Percentiles rank a stretch among this genome's conserved stretches.
These are phyloP conservation scores for Platanthera zijinensis DNA, from an alignment of 106 monocot species.

Conservation along the genomic window DNA sequence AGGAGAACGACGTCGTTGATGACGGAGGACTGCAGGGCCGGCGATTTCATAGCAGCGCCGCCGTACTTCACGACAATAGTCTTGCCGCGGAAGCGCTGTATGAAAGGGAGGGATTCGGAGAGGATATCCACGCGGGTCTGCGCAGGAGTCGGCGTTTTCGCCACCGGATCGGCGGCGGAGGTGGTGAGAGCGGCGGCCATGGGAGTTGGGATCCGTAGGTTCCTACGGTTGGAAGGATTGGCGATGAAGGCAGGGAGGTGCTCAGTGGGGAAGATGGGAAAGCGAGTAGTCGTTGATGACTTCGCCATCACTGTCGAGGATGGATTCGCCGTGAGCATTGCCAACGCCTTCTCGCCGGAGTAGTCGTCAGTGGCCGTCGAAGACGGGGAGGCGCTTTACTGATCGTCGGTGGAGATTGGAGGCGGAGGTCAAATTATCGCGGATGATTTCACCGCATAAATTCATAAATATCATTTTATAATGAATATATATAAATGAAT, in stretches of 20 bases:
- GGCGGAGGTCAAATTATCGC: too few species aligned
- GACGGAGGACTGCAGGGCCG: conserved; percentile 49
- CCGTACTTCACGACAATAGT: conserved; percentile 96
- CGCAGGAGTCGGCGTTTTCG: conserved; percentile 15
- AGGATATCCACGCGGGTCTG: conserved; percentile 76
- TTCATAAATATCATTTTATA: too few species aligned
- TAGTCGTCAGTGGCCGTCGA: too few species aligned
- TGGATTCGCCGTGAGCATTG: too few species aligned
- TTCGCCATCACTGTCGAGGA: neutral
- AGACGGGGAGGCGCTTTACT: too few species aligned
- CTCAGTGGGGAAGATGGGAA: conserved; percentile 1
- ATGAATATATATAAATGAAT: too few species aligned
- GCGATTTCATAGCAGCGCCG: conserved; percentile 86
- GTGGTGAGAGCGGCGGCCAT: neutral
- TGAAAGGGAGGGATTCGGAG: conserved; percentile 88
- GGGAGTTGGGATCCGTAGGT: neutral
- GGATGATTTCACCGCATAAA: too few species aligned
- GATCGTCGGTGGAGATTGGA: too few species aligned
- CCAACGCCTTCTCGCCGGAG: too few species aligned
- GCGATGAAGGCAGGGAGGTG: conserved; percentile 13
- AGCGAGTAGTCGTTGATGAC: neutral
- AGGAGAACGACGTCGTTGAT: conserved; percentile 84
- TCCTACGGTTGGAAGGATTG: neutral
- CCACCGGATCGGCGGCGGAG: neutral
- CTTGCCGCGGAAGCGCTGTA: conserved; percentile 84